Base-by-base conservation (phyloP, 1,284 basidiomycete species). In the Sphaerobolus stellatus region DNA sequence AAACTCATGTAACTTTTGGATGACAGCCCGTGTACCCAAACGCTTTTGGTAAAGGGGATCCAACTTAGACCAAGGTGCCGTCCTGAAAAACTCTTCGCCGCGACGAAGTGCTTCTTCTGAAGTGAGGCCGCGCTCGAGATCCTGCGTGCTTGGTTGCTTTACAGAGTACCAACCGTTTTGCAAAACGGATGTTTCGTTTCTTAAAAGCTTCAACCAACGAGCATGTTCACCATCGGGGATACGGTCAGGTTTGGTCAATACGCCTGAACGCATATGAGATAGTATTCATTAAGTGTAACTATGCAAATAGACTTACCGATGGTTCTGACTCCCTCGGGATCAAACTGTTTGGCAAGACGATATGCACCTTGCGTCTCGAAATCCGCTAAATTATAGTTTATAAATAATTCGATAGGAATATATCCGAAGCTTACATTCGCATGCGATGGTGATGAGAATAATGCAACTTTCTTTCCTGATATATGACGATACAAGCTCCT, bases 231-330 rank as follows among this genome's bases (percentile, higher is more conserved):
- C 87, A 0, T 62, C 7, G 0, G 79, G 80, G 44, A 90, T 87
- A 4, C 83, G 80, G 63, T 92, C 90, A 0, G 88, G 86, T 64
- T 91, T 92, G 0, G 89, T 92, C n/a, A 92, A 74, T n/a, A 92
- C 88, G 54, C 88, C 89, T 90, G 33, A 5, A 30, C 18, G 20
- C 38, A 14, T 43, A 29, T 25, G 11, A 8, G 57, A 41, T 5
- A 13, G 27, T n/a, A 14, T 13, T 8, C 29, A 25, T 14, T 18
- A 18, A 1, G 11, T 44, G 29, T 22, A 1, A 16, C 4, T 20
- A 29, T 5, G 48, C 22, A 24, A 50, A 34, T 33, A 2, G 29
- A 64, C 77, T 34, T 56, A 86, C 89, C 88, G 27, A 90, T 84
- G 0, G 88, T 91, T 2, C 87, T 75, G 49, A 76, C 74, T 0